phyloP scores from a whole-genome alignment of 2,329 filamentous ascomycete species.

The Cryoendolithus antarcticus region DNA sequence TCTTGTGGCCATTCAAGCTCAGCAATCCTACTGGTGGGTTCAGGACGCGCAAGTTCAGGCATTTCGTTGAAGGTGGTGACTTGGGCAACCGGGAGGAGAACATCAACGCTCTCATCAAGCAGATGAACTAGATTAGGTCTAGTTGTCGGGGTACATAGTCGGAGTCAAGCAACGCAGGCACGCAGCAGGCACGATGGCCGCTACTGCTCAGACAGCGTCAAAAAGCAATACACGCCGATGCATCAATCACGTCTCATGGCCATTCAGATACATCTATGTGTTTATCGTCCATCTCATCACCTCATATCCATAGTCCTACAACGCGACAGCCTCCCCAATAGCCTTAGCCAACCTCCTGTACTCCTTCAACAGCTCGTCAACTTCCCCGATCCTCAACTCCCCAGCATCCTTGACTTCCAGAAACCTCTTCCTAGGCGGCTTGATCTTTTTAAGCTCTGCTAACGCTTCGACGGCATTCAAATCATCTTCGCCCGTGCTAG shows the following conservation, averaged over 20 bases:
- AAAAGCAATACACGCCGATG: no score
- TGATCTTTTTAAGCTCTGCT: slow-evolving; percentile 32
- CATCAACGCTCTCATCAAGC: slow-evolving; percentile 90
- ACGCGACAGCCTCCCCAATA: slow-evolving; percentile 29
- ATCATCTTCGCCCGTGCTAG: slow-evolving; percentile 9
- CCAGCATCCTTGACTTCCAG: slow-evolving; percentile 33
- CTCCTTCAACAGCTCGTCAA: slow-evolving; percentile 31
- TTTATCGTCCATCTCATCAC: no score
- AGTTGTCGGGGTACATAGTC: slow-evolving; percentile 1
- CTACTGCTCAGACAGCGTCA: no score
- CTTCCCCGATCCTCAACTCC: slow-evolving; percentile 35
- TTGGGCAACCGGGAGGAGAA: slow-evolving; percentile 96
- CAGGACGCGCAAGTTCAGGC: slow-evolving; percentile 94
- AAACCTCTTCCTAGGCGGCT: slow-evolving; percentile 36
- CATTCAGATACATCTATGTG: no score
- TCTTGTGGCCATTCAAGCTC: slow-evolving; percentile 99
- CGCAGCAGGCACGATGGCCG: no score
- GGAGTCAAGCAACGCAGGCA: not conserved
- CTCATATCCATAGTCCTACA: no score
- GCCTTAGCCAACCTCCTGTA: slow-evolving; percentile 31
- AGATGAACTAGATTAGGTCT: slow-evolving; percentile 72
- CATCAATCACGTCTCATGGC: no score
- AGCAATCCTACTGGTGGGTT: slow-evolving; percentile 97
- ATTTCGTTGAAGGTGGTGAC: slow-evolving; percentile 98
- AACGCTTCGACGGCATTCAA: slow-evolving; percentile 31